Evolutionary conservation across 768 basidiomycete genomes (phyloP).

Genomic region (Lyophyllum semitale): DNA sequence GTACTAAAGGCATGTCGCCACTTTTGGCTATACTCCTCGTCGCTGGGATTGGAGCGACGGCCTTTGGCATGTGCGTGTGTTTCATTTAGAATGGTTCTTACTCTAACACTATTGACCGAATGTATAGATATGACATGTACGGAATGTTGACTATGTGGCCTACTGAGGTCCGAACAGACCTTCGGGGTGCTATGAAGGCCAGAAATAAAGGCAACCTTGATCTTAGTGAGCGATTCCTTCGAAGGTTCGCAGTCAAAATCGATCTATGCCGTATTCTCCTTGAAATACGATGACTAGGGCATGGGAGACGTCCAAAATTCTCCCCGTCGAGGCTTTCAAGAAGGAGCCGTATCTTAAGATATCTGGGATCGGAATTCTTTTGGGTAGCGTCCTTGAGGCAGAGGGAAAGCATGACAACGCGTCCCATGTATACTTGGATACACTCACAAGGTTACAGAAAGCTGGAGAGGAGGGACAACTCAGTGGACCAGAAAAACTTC

Average conservation of each 20-base stretch:
- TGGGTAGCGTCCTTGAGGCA: conserved; percentile 58
- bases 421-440: conserved; percentile 40
- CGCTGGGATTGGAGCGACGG: conserved; percentile 30
- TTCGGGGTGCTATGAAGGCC: conserved; percentile 66
- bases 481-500: conserved; percentile 32
- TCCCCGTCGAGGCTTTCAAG: conserved; percentile 39
- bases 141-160: conserved; percentile 68
- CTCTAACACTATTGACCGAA: conserved; percentile 5
- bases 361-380: conserved; percentile 63
- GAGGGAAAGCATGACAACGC: conserved; percentile 36
- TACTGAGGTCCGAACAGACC: conserved; percentile 56
- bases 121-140: conserved; percentile 57
- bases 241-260: conserved; percentile 42
- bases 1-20: conserved; percentile 31
- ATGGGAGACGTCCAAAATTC: conserved; percentile 50
- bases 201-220: conserved; percentile 57
- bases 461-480: conserved; percentile 18
- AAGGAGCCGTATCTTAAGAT: conserved; percentile 62
- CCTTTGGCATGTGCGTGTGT: conserved; percentile 35
- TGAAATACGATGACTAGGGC: conserved; percentile 42
- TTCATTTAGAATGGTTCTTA: conserved; percentile 5
- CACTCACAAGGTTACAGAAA: conserved; percentile 32
- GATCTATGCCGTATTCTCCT: not conserved
- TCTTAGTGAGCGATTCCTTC: conserved; percentile 52
- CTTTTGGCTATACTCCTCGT: conserved; percentile 29